Conservation (phyloP, 305 asterid species). For the Salvia sclarea region DNA sequence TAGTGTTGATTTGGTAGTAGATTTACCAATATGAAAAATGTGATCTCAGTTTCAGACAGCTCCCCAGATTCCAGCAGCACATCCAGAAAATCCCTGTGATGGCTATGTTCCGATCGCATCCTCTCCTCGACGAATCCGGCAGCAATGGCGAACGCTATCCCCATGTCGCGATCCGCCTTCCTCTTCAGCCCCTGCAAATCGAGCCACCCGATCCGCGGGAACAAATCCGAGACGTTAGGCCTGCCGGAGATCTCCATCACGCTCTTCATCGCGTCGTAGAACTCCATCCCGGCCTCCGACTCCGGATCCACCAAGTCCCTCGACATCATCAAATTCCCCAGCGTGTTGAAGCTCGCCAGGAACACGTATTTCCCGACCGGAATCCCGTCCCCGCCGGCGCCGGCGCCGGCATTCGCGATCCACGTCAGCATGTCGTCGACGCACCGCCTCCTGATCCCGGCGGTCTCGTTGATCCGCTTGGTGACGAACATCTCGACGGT, state of each 20-base stretch:
- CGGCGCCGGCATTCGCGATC: constrained; percentile 41
- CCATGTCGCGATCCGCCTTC: constrained; percentile 38
- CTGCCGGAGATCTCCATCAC: constrained; percentile 44
- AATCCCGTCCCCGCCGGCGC: constrained; percentile 28
- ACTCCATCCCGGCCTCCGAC: constrained; percentile 46
- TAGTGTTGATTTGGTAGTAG: no score
- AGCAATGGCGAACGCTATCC: constrained; percentile 41
- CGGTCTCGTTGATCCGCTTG: constrained; percentile 51
- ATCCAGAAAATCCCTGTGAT: constrained; percentile 47
- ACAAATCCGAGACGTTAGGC: constrained; percentile 60
- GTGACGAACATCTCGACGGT: constrained; percentile 52
- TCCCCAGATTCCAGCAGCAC: constrained; percentile 47
- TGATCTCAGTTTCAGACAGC: constrained; percentile 46
- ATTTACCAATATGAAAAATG: constrained; percentile 45
- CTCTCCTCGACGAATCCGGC: constrained; percentile 47
- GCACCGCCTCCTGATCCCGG: constrained; percentile 44
- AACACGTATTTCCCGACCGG: constrained; percentile 41
- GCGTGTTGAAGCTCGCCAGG: constrained; percentile 53
- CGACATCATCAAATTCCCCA: constrained; percentile 55
- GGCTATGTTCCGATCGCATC: background rate
- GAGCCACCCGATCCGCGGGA: constrained; percentile 46
- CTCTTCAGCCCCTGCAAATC: constrained; percentile 53
- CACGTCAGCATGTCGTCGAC: constrained; percentile 49
- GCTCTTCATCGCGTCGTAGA: constrained; percentile 49
- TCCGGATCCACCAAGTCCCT: constrained; percentile 46